Percentiles rank a stretch among this genome's conserved stretches.
phyloP scores from a whole-genome alignment of 345 rosid species.

The Angophora floribunda region DNA sequence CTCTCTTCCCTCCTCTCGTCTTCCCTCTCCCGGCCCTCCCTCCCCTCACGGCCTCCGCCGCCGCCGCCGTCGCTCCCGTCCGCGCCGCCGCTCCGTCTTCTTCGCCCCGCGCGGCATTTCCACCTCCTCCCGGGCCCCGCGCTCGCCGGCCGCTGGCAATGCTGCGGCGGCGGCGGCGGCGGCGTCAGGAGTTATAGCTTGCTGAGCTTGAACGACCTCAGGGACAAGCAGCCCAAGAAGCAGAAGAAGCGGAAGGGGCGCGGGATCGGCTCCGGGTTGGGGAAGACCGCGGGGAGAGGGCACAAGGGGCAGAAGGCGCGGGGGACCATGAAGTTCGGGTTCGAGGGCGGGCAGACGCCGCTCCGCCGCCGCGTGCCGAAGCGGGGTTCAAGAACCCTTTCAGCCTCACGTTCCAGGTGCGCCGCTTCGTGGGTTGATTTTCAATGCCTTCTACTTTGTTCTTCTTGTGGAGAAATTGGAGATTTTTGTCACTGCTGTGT shows the following conservation, averaged over 20 bases:
- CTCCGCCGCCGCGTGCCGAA: conserved; percentile 86
- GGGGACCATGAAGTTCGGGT: conserved; percentile 78
- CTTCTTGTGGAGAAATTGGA: not conserved
- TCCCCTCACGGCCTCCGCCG: conserved; percentile 5
- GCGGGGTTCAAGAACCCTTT: conserved; percentile 86
- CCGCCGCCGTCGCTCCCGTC: not conserved
- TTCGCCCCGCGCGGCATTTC: not conserved
- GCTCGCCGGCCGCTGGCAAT: not conserved
- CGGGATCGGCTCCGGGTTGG: conserved; percentile 96
- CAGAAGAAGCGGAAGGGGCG: conserved; percentile 92
- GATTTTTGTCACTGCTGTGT: not conserved
- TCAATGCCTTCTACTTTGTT: not conserved
- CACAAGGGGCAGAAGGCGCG: conserved; percentile 96
- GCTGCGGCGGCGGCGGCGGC: conserved; percentile 11
- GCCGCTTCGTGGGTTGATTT: not conserved
- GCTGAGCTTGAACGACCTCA: conserved; percentile 77
- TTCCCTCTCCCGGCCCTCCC: conserved; percentile 6
- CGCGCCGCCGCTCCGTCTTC: not conserved
- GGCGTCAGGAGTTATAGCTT: conserved; percentile 47
- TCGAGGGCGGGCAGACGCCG: conserved; percentile 98
- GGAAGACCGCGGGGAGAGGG: conserved; percentile 95
- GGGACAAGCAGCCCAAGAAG: conserved; percentile 83
- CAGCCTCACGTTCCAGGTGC: conserved; percentile 82
- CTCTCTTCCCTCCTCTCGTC: conserved; percentile 33
- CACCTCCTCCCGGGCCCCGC: not conserved